Evolutionary conservation across 257 asterid genomes (phyloP).

Genomic region (Pogostemon cablin): DNA sequence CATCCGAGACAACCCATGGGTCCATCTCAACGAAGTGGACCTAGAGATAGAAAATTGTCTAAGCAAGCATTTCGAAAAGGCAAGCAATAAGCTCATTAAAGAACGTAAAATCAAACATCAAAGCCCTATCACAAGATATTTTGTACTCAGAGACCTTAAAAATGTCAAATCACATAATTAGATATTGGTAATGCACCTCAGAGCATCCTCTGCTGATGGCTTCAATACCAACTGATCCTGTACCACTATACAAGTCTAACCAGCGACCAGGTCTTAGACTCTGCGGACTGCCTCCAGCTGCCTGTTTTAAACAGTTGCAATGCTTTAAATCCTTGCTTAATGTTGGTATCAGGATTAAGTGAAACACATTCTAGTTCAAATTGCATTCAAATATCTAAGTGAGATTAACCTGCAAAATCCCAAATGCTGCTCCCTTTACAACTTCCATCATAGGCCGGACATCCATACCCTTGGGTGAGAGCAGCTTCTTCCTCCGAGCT

Average conservation of each 20-base stretch:
- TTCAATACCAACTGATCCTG: constrained; percentile 99
- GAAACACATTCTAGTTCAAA: constrained; percentile 18
- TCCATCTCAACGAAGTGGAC: constrained; percentile 99
- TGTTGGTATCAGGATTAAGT: constrained; percentile 6
- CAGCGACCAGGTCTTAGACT: constrained; percentile 92
- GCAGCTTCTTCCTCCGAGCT: constrained; percentile 89
- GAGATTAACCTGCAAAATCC: constrained; percentile 76
- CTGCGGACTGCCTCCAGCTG: constrained; percentile 91
- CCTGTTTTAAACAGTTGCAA: constrained; percentile 48
- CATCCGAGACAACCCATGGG: constrained; percentile 95
- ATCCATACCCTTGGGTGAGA: constrained; percentile 94
- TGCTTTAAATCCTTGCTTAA: constrained; percentile 17
- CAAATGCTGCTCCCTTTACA: constrained; percentile 91
- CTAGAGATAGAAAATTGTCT: constrained; percentile 44
- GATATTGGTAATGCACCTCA: constrained; percentile 50
- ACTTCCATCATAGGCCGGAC: constrained; percentile 99
- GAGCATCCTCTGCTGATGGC: constrained; percentile 98
- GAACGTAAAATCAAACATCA: constrained; percentile 7
- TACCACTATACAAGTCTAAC: constrained; percentile 97
- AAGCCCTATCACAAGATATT: background rate
- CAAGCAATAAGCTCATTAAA: constrained; percentile 14
- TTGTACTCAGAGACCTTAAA: background rate
- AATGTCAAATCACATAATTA: background rate
- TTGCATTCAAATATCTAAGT: constrained; percentile 17
- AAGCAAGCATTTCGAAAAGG: constrained; percentile 19